These are phyloP conservation scores for Ichthyophthirius multifiliis DNA, from an alignment of 169 alveolate genomes.

Conservation along the genomic window DNA sequence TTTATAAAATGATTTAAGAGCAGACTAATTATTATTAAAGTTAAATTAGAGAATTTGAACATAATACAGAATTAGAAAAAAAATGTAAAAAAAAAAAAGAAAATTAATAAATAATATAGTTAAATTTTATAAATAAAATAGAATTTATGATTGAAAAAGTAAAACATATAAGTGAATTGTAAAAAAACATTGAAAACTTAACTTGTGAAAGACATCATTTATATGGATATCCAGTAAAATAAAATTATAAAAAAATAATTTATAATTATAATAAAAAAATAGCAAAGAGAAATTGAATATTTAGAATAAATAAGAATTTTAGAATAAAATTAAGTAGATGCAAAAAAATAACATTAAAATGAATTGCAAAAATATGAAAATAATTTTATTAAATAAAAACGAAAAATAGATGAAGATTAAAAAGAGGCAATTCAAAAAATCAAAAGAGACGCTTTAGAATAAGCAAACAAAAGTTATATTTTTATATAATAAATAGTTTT, in stretches of 20 bases:
- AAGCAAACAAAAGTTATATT: not conserved
- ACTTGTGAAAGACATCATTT: slow-evolving; percentile 9
- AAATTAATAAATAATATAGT: not conserved
- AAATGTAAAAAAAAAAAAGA: slow-evolving; percentile 6
- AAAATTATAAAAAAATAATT: not conserved
- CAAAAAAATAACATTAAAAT: slow-evolving; percentile 16
- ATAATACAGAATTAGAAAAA: not conserved
- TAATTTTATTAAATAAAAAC: slow-evolving; percentile 12
- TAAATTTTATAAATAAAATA: not conserved
- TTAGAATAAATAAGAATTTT: not conserved
- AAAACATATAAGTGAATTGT: not conserved
- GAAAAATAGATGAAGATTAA: slow-evolving; percentile 11
- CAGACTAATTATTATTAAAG: not conserved
- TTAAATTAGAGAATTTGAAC: not conserved
- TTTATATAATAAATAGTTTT: too few species aligned
- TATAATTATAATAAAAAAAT: not conserved
- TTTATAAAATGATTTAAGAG: not conserved
- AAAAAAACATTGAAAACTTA: not conserved
- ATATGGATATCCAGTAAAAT: not conserved
- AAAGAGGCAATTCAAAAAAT: slow-evolving; percentile 21
- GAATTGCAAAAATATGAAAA: not conserved
- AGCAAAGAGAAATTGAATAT: slow-evolving; percentile 15
- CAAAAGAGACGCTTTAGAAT: not conserved
- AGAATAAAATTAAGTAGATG: not conserved
- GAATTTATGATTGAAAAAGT: slow-evolving; percentile 3